A percentile compares a stretch with the other conserved stretches of the same genome.
phyloP scores from a whole-genome alignment of 73 alveolate species.

The Paramecium sexaurelia region DNA sequence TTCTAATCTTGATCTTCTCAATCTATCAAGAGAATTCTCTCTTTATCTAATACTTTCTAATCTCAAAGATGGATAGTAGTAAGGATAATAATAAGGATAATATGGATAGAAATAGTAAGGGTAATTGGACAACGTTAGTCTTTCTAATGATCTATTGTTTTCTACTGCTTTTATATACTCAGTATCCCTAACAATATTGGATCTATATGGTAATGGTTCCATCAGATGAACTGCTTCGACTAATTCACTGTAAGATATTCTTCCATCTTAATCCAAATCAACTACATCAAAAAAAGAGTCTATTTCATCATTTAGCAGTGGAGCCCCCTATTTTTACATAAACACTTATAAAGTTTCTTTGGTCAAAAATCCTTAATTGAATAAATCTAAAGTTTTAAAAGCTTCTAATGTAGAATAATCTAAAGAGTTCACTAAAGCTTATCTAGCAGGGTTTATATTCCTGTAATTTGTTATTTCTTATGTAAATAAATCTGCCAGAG shows the following conservation, averaged over 20 bases:
- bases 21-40: slow-evolving; percentile 27
- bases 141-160: slow-evolving; percentile 50
- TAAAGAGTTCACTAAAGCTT: slow-evolving; percentile 4
- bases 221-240: slow-evolving; percentile 52
- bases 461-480: slow-evolving; percentile 32
- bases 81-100: slow-evolving; percentile 54
- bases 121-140: not conserved
- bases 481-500: slow-evolving; percentile 18
- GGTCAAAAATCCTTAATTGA: slow-evolving; percentile 6
- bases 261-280: slow-evolving; percentile 58
- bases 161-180: slow-evolving; percentile 4
- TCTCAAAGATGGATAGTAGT: slow-evolving; percentile 41
- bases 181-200: not conserved
- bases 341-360: not conserved
- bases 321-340: slow-evolving; percentile 6
- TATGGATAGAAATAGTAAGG: slow-evolving; percentile 55
- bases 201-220: slow-evolving; percentile 53
- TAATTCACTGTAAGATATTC: slow-evolving; percentile 49
- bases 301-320: slow-evolving; percentile 12
- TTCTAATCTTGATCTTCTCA: slow-evolving; percentile 35
- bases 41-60: slow-evolving; percentile 49
- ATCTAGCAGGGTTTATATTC: not conserved
- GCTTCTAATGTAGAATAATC: slow-evolving; percentile 47
- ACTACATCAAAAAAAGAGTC: slow-evolving; percentile 27
- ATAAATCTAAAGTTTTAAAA: slow-evolving; percentile 3